Base-by-base conservation (phyloP, 75 land plant species). In the Gnetum montanum region DNA sequence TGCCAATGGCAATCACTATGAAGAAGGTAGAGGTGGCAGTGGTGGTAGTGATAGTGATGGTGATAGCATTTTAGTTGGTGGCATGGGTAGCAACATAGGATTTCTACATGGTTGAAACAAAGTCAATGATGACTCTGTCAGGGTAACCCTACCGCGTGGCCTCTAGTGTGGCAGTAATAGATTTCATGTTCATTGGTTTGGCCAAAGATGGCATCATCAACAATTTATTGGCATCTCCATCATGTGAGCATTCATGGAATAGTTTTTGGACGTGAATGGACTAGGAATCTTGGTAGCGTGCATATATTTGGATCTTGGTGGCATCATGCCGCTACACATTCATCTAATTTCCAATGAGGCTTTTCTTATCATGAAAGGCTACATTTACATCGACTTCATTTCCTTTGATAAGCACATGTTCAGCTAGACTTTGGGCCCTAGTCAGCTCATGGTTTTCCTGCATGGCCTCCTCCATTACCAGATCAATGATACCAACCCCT, bases 401-500 rank as follows among this genome's bases (percentile, higher is more conserved):
- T 52, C 59, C 31, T 38, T 69, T 7, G 65, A 68, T 62, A 72
- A 76, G 26, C 31, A 3, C 3, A 73, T 80, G 11, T 79, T 60
- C 70, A 59, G 31, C 29, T 59, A 61, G 29, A 71, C 77, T 2
- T 47, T 90, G 29, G 8, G 37, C 22, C 40, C 41, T 44, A 92
- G 96, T 3, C 82, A 83, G 44, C 12, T 74, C n/a, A 75, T 79
- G 84, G 69, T 90, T 1, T 79, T 90, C 52, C 96, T 92, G 0
- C 57, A 59, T 12, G 92, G 86, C 0, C 25, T 80, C 33, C 45
- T 74, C 40, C 96, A 86, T 57, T 90, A 64, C 59, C 88, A 86
- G 60, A 23, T 80, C 8, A 90, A 90, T 56, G 29, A 31, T 4
- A 79, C 60, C 2, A 18, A 13, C 0, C 3, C 11, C 1, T 6